Base-by-base conservation (phyloP, 768 basidiomycete genomes). In the Leccinum longicurvipes region DNA sequence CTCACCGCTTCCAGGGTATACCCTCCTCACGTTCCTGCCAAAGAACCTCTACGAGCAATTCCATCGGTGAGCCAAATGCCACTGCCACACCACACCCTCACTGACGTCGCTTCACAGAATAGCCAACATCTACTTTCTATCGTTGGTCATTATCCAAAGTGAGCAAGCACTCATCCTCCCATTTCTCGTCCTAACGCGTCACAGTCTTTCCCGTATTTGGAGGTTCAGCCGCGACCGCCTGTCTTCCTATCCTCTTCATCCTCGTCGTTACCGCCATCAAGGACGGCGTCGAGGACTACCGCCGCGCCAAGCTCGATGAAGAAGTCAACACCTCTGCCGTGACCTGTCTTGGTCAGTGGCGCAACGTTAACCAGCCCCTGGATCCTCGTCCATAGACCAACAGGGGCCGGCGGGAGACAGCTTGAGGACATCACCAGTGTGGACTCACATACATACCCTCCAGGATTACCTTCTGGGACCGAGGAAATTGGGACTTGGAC, bases 21-120 rank as follows among this genome's bases (percentile, higher is more conserved):
- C 93, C 25, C 70, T 91, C 47, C 48, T 97, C 49, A 91, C 93
- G 1, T 98, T 98, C 68, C 63, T 98, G 44, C 95, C 95, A 10
- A 94, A 91, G 80, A 97, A 98, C 69, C 73, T 98, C 60, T 91
- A 85, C 61, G 93, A 98, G 72, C 96, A 99, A 68, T 99, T 98
- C 68, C 80, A 91, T 58, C 82, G 95, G 87, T 87, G 58, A 61
- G 82, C 65, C 19, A 34, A 17, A 34, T 17, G 7, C 8, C 3
- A 6, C 3, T 17, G 6, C 32, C 7, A 34, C 12, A 17, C 34
- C 34, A 8, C 17, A 36, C 8, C 0, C 15, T 14, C n/a, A 4
- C 24, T 29, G 47, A 64, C 47, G 52, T 42, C 10, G 19, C 27
- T 12, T 28, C 28, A 17, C 64, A 89, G 89, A 36, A 84, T 93